Conservation (phyloP, 176 grass and related monocot genomes). For the Hyparrhenia diplandra region DNA sequence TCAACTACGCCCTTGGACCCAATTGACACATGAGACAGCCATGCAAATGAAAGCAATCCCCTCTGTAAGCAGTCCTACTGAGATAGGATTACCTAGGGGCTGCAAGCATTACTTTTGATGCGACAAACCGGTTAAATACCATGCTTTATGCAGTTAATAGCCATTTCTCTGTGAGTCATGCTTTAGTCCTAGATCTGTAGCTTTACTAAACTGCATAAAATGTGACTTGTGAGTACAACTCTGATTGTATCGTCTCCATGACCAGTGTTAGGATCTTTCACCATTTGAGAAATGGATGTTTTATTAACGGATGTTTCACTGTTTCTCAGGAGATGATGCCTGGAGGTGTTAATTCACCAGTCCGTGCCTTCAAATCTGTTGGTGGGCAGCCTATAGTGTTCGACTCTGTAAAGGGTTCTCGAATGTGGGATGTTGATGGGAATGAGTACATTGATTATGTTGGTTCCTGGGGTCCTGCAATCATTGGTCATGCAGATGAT, state of each 20-base stretch:
- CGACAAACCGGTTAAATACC: neutral
- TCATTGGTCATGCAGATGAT: constrained; percentile 96
- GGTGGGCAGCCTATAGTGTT: constrained; percentile 94
- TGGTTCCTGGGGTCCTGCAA: constrained; percentile 98
- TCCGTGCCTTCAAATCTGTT: constrained; percentile 97
- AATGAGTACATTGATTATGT: constrained; percentile 99
- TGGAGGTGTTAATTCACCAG: constrained; percentile 96
- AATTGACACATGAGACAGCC: neutral
- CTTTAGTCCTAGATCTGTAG: neutral
- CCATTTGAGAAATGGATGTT: too few species aligned
- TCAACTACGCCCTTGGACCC: neutral
- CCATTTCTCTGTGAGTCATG: neutral
- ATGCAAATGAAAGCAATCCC: neutral
- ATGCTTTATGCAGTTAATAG: neutral
- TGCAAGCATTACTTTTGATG: neutral
- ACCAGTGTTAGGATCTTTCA: neutral
- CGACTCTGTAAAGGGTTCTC: constrained; percentile 96
- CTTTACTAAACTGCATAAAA: neutral
- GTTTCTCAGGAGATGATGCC: constrained; percentile 84
- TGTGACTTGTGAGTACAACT: neutral
- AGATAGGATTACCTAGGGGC: neutral
- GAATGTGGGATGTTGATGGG: constrained; percentile 96
- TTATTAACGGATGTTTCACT: constrained; percentile 20
- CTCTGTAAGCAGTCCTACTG: neutral
- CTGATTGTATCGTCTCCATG: too few species aligned